Evolutionary conservation across 2,329 filamentous ascomycete species (phyloP).

Genomic region (Talaromyces sp.): DNA sequence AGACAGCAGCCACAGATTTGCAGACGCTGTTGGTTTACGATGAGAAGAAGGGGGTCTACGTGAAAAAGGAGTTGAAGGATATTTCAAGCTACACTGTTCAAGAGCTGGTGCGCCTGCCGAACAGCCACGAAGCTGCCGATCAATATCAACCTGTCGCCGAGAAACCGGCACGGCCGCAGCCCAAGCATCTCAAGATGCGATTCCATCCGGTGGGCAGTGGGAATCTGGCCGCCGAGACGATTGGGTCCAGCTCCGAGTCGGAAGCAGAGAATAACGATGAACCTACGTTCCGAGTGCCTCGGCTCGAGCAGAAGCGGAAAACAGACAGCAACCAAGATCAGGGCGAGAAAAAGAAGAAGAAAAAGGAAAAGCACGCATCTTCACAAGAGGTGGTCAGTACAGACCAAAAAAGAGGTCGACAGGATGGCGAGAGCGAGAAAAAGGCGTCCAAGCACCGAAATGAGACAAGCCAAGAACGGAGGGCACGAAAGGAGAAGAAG

Average conservation of each 20-base stretch:
- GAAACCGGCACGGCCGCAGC: constrained; percentile 29
- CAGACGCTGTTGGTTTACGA: constrained; percentile 35
- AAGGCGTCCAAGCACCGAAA: constrained; percentile 32
- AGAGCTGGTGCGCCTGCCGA: constrained; percentile 30
- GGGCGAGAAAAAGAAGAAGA: constrained; percentile 30
- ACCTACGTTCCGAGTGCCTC: constrained; percentile 23
- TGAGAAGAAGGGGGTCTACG: constrained; percentile 29
- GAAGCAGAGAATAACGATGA: constrained; percentile 30
- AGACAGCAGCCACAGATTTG: constrained; percentile 18
- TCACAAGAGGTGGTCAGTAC: constrained; percentile 13
- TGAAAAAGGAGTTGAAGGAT: constrained; percentile 16
- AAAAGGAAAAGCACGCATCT: constrained; percentile 25
- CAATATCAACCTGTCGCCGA: constrained; percentile 28
- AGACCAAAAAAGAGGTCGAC: constrained; percentile 18
- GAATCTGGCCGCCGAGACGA: constrained; percentile 25
- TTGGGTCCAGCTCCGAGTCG: constrained; percentile 34
- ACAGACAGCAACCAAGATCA: constrained; percentile 20
- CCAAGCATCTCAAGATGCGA: constrained; percentile 40
- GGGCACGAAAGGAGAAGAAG: constrained; percentile 32
- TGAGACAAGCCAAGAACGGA: constrained; percentile 28
- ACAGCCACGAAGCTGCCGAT: constrained; percentile 18
- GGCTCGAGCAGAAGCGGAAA: constrained; percentile 35
- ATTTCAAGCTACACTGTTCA: constrained; percentile 33
- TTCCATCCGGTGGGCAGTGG: constrained; percentile 39
- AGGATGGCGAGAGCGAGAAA: constrained; percentile 23